These are phyloP conservation scores for Penicillium sp. DNA, from an alignment of 2,329 filamentous ascomycete species.

Conservation along the genomic window DNA sequence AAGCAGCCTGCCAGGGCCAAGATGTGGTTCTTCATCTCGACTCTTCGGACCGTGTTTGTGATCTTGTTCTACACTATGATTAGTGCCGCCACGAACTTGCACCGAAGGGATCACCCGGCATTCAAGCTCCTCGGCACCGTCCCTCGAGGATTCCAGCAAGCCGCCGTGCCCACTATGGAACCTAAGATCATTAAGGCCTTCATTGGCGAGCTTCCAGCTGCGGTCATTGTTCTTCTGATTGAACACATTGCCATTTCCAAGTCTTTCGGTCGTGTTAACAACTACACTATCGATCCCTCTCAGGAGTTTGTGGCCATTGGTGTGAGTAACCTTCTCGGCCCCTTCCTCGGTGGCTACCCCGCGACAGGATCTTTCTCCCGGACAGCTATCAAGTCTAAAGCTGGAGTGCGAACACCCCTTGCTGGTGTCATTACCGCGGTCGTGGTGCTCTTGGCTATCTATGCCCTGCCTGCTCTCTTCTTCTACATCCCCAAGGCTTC, in stretches of 20 bases:
- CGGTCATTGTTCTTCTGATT: slow-evolving; percentile 90
- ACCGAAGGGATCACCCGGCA: slow-evolving; percentile 59
- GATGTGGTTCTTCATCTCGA: slow-evolving; percentile 84
- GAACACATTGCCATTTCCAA: slow-evolving; percentile 98
- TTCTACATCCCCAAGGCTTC: slow-evolving; percentile 85
- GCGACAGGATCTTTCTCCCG: slow-evolving; percentile 94
- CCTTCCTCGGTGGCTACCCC: slow-evolving; percentile 88
- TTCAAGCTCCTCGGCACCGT: slow-evolving; percentile 76
- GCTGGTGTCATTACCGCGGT: slow-evolving; percentile 84
- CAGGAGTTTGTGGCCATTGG: slow-evolving; percentile 96
- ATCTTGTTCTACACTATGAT: slow-evolving; percentile 90
- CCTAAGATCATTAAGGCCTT: slow-evolving; percentile 66
- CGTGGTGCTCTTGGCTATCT: slow-evolving; percentile 85
- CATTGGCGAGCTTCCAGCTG: slow-evolving; percentile 70
- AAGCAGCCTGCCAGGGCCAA: slow-evolving; percentile 68
- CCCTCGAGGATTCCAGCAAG: slow-evolving; percentile 81
- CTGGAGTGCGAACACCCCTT: slow-evolving; percentile 86
- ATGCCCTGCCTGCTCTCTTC: slow-evolving; percentile 83
- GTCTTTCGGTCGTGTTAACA: slow-evolving; percentile 92
- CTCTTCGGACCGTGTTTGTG: slow-evolving; percentile 84
- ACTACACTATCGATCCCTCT: slow-evolving; percentile 92
- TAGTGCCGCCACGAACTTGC: slow-evolving; percentile 77
- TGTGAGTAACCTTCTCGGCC: slow-evolving; percentile 81
- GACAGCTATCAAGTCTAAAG: slow-evolving; percentile 96
- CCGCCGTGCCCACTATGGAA: slow-evolving; percentile 69